Percentiles rank a stretch among this genome's conserved stretches.
Conservation (phyloP, 352 stramenopile species). For the Phytophthora pini region DNA sequence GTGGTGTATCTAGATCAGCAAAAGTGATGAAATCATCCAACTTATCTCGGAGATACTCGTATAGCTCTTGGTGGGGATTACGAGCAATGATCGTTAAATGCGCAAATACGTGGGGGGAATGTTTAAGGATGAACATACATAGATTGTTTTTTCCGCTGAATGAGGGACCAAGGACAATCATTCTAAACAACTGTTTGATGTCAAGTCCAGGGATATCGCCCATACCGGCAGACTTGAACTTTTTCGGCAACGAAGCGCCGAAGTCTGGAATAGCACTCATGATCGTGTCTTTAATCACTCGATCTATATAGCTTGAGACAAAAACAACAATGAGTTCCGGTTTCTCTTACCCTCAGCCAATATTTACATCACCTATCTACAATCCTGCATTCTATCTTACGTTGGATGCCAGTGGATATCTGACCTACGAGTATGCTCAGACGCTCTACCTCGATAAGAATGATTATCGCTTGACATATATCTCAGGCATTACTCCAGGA, state of each 20-base stretch:
- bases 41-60: constrained; percentile 3
- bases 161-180: constrained; percentile 4
- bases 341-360: constrained; percentile 11
- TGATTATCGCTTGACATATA: constrained; percentile 8
- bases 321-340: constrained; percentile 1
- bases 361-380: constrained; percentile 7
- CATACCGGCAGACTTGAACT: neutral
- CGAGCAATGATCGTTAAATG: constrained; percentile 16
- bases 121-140: constrained; percentile 11
- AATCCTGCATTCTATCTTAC: constrained; percentile 14
- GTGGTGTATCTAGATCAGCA: constrained; percentile 2
- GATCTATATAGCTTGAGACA: constrained; percentile 14
- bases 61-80: constrained; percentile 12
- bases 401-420: constrained; percentile 1
- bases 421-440: constrained; percentile 4
- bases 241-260: constrained; percentile 1
- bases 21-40: constrained; percentile 12
- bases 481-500: no score
- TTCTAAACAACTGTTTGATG: constrained; percentile 9
- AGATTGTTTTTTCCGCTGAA: constrained; percentile 13
- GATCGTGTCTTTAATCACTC: neutral
- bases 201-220: neutral
- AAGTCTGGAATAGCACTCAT: constrained; percentile 19
- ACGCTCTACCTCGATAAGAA: constrained; percentile 7
- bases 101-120: constrained; percentile 11